Base-by-base conservation (phyloP, 805 yeast genomes). In the Teunomyces cretensis region DNA sequence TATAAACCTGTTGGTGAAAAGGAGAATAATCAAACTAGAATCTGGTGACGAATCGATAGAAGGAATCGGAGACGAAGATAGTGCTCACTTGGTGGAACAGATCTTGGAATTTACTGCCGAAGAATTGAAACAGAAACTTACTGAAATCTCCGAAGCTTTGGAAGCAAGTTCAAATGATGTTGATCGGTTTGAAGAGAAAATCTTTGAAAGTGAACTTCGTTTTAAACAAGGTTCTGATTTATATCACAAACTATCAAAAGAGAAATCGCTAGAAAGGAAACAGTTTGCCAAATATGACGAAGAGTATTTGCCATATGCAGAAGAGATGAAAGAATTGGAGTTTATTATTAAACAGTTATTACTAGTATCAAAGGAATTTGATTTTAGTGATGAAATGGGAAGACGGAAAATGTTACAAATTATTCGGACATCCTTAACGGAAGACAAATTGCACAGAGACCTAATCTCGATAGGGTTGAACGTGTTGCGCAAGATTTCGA, bases 351-450 rank as follows among this genome's bases (percentile, higher is more conserved):
- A 81, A 46, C 96, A 94, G 62, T 62, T 92, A 15, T 60, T 92
- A 31, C 63, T 70, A 8, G 77, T 88, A 22, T 84, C 91, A 0
- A 76, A 77, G 24, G 78, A 79, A 31, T 86, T 85, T 58, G 98
- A 94, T 61, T 89, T 81, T 57, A 84, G 89, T 54, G 97, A 94
- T 68, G 96, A 91, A 62, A 78, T 86, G 39, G 97, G 97, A 15
- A 79, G 97, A 58, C 77, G 96, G 61, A 81, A 81, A 37, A 81
- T 89, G 80, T 66, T 86, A 32, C 72, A 70, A 30, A 61, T 69
- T 9, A 61, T 70, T 17, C 61, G 75, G 48, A 70, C 79, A 16
- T 70, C 83, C n/a, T 67, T 86, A 46, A 74, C 83, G 1, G 74
- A 78, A 33, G 84, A 80, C 42, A 70, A 76, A 12, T 68, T 86